phyloP scores from a whole-genome alignment of 257 asterid species.

The Plantago ovata region DNA sequence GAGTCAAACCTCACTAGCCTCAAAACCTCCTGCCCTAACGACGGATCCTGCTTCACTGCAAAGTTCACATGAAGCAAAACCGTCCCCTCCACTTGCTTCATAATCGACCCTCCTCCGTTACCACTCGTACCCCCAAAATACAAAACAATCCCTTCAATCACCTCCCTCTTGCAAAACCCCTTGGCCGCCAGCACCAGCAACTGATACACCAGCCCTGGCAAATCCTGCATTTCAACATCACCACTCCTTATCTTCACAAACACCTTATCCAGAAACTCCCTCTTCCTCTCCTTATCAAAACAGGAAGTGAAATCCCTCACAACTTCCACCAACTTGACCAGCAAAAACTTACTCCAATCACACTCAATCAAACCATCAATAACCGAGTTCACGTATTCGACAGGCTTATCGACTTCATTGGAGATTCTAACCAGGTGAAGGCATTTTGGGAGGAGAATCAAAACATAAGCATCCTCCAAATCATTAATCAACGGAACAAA shows the following conservation, averaged over 20 bases:
- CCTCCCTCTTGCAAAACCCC: constrained; percentile 77
- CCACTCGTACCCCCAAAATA: constrained; percentile 47
- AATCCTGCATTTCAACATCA: constrained; percentile 70
- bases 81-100: constrained; percentile 85
- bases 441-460: constrained; percentile 58
- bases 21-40: constrained; percentile 74
- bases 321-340: constrained; percentile 69
- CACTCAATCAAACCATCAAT: constrained; percentile 40
- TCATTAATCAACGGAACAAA: constrained; percentile 42
- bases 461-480: constrained; percentile 55
- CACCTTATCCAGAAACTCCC: constrained; percentile 53
- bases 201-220: constrained; percentile 81
- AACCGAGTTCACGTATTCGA: constrained; percentile 44
- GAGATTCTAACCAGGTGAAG: constrained; percentile 52
- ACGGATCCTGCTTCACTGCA: constrained; percentile 82
- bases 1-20: constrained; percentile 62
- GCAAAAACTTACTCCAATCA: constrained; percentile 59
- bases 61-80: constrained; percentile 86
- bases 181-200: constrained; percentile 70
- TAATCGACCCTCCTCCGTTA: constrained; percentile 53
- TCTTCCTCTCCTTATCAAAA: constrained; percentile 47
- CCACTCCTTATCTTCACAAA: constrained; percentile 47
- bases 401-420: constrained; percentile 47
- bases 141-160: constrained; percentile 71
- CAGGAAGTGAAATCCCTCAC: constrained; percentile 47